Base-by-base conservation (phyloP, 169 alveolate species). In the Theileria sp. region DNA sequence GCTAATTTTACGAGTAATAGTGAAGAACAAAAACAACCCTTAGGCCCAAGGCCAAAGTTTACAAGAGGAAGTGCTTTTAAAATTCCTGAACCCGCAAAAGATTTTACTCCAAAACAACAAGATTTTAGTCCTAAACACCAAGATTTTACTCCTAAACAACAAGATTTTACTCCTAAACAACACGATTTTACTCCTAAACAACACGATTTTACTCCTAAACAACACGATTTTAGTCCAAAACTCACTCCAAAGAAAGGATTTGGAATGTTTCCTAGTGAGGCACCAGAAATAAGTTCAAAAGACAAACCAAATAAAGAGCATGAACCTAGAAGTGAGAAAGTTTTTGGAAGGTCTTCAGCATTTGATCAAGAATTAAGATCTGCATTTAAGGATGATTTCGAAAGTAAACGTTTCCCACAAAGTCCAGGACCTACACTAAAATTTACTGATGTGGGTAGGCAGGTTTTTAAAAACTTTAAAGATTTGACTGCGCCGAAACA, bases 401-500 rank as follows among this genome's bases (percentile, higher is more conserved):
- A 64, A 7, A 12, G 23, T 64, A 64, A 10, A 23, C 51, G 7
- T 15, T 23, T 34, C 69, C 28, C 36, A 26, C 21, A n/a, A 60
- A 26, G 68, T 0, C 44, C 68, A 7, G 15, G 26, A 28, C 68
- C 68, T 23, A 25, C 68, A 7, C 36, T 25, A 10, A 23, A 64
- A 21, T 64, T 64, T 30, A 64, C 72, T 15, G 32, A 64, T 3
- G 72, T 34, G 6, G 72, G 72, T 4, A 38, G 26, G 21, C 38
- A 64, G 8, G 72, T 64, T 17, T 64, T 64, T 30, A 64, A 21
- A 13, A 64, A 64, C 50, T 64, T 64, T 30, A 64, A 64, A 15
- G 72, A 64, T 64, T 38, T 64, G 7, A 15, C 32, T 2, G 72
- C 72, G 44, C 72, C 72, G 23, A 64, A 64, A 21, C 25, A n/a